Evolutionary conservation across 345 rosid species (phyloP).

Genomic region (Boechera retrofracta): DNA sequence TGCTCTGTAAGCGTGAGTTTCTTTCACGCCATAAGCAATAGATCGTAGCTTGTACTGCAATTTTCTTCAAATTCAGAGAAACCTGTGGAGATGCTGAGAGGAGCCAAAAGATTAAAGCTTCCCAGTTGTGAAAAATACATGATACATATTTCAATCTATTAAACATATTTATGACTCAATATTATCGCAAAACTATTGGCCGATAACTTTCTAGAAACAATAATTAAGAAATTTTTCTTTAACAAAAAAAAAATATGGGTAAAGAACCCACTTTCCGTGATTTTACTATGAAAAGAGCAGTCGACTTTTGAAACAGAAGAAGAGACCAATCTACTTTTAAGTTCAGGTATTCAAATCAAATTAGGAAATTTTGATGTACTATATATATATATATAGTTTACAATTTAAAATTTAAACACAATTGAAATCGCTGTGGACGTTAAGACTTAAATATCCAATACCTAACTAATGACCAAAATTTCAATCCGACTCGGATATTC

Average conservation of each 20-base stretch:
- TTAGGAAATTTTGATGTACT: slow-evolving; percentile 7
- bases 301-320: slow-evolving; percentile 21
- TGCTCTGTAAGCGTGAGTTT: too few species aligned
- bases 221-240: background rate
- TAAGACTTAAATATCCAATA: slow-evolving; percentile 37
- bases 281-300: slow-evolving; percentile 21
- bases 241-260: background rate
- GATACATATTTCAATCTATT: background rate
- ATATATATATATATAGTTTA: background rate
- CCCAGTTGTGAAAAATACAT: too few species aligned
- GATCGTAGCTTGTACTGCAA: too few species aligned
- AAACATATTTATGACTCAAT: background rate
- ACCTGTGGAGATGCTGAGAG: too few species aligned
- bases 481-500: slow-evolving; percentile 23
- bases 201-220: slow-evolving; percentile 27
- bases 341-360: slow-evolving; percentile 30
- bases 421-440: slow-evolving; percentile 33
- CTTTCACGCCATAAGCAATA: too few species aligned
- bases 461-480: slow-evolving; percentile 38
- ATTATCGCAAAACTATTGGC: background rate
- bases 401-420: background rate
- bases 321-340: slow-evolving; percentile 30
- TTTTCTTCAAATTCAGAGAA: too few species aligned
- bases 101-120: too few species aligned
- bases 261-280: slow-evolving; percentile 23